Evolutionary conservation across 1,139 yeast genomes (phyloP), one percentile per base, ranked within the genome.

Genomic region (Yamadazyma sp.): DNA sequence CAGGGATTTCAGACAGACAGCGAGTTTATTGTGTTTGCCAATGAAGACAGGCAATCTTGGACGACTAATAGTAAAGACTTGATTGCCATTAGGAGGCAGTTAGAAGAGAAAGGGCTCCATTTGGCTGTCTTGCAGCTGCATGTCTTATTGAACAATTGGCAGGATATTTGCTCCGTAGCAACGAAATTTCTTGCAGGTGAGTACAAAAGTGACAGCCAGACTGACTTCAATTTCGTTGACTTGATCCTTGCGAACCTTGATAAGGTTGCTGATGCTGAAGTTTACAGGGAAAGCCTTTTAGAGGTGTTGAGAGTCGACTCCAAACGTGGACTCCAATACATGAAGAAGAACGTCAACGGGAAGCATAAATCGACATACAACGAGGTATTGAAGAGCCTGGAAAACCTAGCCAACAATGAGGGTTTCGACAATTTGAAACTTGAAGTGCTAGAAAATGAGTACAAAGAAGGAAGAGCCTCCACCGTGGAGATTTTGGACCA

Each of bases 381-480:
- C 34, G 54, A 52, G 7, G 64, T 72, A 10, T 52, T 70, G 53
- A 53, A 56, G 31, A 69, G 66, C 30, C 45, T 66, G 2, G 20
- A 44, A 14, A 44, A 37, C n/a, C 40, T 45, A 42, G 37, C 53
- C 2, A 52, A 56, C 15, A 57, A 56, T 34, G 42, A 54, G 4
- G 64, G 54, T 27, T 61, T 65, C 40, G 47, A 61, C 1, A 39
- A 55, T 3, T 54, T 69, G 9, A 66, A 63, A 34, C 56, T 69
- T 18, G 75, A 71, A 34, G 61, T 63, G 35, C 47, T 69, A 24
- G 76, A 71, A 45, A 56, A 62, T 14, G 45, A 59, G 1, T 59
- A 61, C 36, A 30, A 42, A 15, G 66, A 62, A 16, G 45, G 49
- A 14, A 41, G 44, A 12, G 48, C 41, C 3, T 36, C 43, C 9